Evolutionary conservation across 192 early-diverging fungal genomes (phyloP), one percentile per base, ranked within the genome.

Genomic region (Cetraspora pellucida): DNA sequence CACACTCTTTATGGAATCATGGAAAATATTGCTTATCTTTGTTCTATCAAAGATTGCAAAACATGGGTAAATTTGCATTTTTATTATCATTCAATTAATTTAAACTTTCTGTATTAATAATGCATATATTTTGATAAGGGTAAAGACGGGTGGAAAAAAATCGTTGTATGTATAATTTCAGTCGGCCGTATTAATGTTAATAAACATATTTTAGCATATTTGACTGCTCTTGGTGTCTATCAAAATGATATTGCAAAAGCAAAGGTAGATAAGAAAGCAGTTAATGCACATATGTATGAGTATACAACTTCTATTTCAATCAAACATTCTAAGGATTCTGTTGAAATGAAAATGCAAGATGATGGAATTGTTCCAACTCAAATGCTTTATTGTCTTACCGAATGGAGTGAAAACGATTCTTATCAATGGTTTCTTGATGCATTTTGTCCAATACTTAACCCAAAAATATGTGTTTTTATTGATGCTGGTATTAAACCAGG

Each of bases 1-100:
- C 91, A 94, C 82, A 93, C 96, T 17, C 93, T 96, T 86, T 80
- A 89, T 54, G 90, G 91, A 27, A 88, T 96, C 37, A 89, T 92
- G 85, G 93, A 94, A 79, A 98, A 98, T 88, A 95, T 97, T 86
- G 85, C 87, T 21, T 91, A 97, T 80, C 80, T 97, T 78, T 94
- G 91, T 83, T 90, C 91, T 71, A 90, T 91, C 55, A 87, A 85
- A 58, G 85, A 91, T 68, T 93, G 91, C 77, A 82, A 83, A 52
- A 90, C 83, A n/a, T 92, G 90, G 93, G 89, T 37, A 37, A 7
- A 37, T 37, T n/a, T n/a, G n/a, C n/a, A 37, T 0, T 37, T 37
- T 37, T 1, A 6, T 37, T 37, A 3, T 37, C 4, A 37, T n/a
- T n/a, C 37, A 37, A 1, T 1, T 37, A 1, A 37, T 37, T 37